Conservation (phyloP, 1,139 yeast genomes). For the Blastobotrys indianensis region DNA sequence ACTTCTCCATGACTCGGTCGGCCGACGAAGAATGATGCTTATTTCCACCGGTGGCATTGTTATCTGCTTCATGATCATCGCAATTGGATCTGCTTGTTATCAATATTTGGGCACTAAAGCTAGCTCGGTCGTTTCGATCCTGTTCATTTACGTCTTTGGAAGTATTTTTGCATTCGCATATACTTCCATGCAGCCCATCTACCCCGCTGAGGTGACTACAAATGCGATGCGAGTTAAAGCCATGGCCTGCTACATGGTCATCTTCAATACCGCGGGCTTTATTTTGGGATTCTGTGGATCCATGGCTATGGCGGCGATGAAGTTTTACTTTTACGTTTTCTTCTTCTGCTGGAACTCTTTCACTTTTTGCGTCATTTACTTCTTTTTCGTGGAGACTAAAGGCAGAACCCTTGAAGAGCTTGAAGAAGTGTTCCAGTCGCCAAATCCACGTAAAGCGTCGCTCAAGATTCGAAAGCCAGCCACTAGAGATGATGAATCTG, state of each 20-base stretch:
- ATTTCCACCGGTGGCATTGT: constrained; percentile 14
- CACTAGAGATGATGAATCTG: too few relatives aligned
- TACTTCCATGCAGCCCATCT: constrained; percentile 29
- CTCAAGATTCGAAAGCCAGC: not conserved
- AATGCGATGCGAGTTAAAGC: constrained; percentile 37
- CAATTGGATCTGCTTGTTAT: constrained; percentile 16
- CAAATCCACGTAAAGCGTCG: constrained; percentile 24
- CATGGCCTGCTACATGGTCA: constrained; percentile 18
- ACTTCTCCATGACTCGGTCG: constrained; percentile 16
- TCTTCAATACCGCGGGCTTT: constrained; percentile 15
- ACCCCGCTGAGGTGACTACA: constrained; percentile 36
- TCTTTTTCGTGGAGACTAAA: constrained; percentile 43
- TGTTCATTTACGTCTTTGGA: constrained; percentile 37
- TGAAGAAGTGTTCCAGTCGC: constrained; percentile 38
- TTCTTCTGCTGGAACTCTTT: constrained; percentile 28
- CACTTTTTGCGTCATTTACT: constrained; percentile 30
- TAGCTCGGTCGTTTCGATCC: constrained; percentile 18
- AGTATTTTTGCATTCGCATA: constrained; percentile 26
- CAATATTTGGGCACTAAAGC: constrained; percentile 10
- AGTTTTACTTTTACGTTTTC: constrained; percentile 43
- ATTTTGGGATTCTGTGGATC: constrained; percentile 13
- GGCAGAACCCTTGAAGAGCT: constrained; percentile 46
- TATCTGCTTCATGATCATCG: constrained; percentile 16
- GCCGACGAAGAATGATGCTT: constrained; percentile 20
- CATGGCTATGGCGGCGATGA: constrained; percentile 14